These are phyloP conservation scores for Gossypium longicalyx DNA, from an alignment of 345 rosid species.

Conservation along the genomic window DNA sequence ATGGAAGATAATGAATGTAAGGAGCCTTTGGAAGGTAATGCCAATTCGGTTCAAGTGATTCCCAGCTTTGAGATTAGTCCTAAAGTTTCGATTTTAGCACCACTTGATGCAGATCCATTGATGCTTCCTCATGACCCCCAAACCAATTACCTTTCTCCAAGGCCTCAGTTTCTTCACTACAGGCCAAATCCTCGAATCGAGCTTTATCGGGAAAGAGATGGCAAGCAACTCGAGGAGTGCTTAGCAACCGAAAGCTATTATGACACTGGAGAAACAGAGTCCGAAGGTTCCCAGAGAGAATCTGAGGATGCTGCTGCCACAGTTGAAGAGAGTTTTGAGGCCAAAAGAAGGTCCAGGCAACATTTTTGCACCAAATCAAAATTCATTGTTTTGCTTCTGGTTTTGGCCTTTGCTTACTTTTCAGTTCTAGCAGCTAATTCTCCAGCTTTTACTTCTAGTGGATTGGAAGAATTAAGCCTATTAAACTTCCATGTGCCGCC, in stretches of 20 bases:
- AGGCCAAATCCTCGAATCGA: slow-evolving; percentile 58
- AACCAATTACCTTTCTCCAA: slow-evolving; percentile 55
- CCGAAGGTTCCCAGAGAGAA: slow-evolving; percentile 41
- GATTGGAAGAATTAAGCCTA: slow-evolving; percentile 30
- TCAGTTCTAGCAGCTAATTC: slow-evolving; percentile 34
- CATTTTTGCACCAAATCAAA: slow-evolving; percentile 34
- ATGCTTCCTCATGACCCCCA: slow-evolving; percentile 56
- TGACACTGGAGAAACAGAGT: slow-evolving; percentile 43
- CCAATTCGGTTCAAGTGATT: slow-evolving; percentile 42
- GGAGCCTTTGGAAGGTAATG: background rate
- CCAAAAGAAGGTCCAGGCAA: slow-evolving; percentile 26
- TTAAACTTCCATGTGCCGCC: slow-evolving; percentile 33
- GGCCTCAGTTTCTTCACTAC: slow-evolving; percentile 60
- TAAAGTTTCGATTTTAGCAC: slow-evolving; percentile 37
- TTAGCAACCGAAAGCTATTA: slow-evolving; percentile 45
- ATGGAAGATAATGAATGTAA: slow-evolving; percentile 28
- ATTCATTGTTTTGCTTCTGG: slow-evolving; percentile 39
- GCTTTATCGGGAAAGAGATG: slow-evolving; percentile 31
- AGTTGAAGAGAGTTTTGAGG: slow-evolving; percentile 23
- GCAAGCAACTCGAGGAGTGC: slow-evolving; percentile 47
- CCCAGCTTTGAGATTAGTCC: slow-evolving; percentile 43
- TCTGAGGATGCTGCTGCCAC: slow-evolving; percentile 25
- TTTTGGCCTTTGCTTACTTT: slow-evolving; percentile 30
- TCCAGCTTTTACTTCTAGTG: slow-evolving; percentile 20
- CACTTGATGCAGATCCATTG: slow-evolving; percentile 54